Base-by-base conservation (phyloP, 164 flowering plant species). In the Cinnamomum chago region DNA sequence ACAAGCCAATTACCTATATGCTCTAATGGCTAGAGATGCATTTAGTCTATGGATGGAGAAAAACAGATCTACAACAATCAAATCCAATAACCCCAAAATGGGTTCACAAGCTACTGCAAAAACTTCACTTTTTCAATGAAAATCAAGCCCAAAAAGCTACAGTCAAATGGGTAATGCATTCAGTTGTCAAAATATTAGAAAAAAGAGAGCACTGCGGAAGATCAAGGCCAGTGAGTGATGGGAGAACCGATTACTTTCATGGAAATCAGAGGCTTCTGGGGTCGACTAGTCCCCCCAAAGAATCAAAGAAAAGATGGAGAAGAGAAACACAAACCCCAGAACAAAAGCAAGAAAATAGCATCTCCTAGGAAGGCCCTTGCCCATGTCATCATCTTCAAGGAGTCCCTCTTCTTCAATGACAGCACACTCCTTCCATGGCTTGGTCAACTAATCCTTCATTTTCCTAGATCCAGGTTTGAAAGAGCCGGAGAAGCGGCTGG, bases 331-430 rank as follows among this genome's bases (percentile, higher is more conserved):
- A 77, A 91, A 93, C 0, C 92, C 90, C 22, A 91, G 35, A 62
- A 90, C 73, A 72, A 93, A 92, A 4, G 89, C 90, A 22, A 85
- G 84, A 15, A 89, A 55, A 77, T 92, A 93, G 76, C 92, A 93
- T 0, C 95, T 78, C 17, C 93, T 82, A 28, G 97, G 87, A 30
- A 87, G 28, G 3, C 82, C 66, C 30, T 72, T 84, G 0, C 60
- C 69, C 1, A 70, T 28, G 11, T 76, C 91, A 23, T 84, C 93
- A 9, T 86, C 95, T 13, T 90, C 92, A 0, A 90, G 85, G 15
- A 91, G 80, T 0, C 97, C 95, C 65, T 93, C 98, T 62, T 93
- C 97, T 73, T 93, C 98, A 35, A 93, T 91, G 22, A 84, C 87
- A 7, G 78, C 89, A 52, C 79, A 83, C 33, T 89, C 88, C 67